These are phyloP conservation scores for Phoma sp. DNA, from an alignment of 2,329 filamentous ascomycete genomes.

Conservation along the genomic window DNA sequence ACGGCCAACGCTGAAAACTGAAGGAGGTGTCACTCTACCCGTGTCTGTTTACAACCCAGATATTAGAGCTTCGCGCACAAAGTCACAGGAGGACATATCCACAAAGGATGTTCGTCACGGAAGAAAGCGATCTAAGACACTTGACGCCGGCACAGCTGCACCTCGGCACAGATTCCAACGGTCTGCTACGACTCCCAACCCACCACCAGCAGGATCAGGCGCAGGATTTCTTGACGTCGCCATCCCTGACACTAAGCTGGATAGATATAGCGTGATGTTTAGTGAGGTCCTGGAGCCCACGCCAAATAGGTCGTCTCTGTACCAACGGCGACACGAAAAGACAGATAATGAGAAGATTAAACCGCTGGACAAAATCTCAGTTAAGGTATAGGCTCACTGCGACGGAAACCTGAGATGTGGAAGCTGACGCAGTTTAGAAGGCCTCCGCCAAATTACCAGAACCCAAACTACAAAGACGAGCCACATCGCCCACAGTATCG, in stretches of 20 bases:
- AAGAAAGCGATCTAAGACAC: slow-evolving; percentile 21
- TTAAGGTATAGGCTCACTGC: slow-evolving; percentile 36
- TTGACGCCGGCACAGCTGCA: slow-evolving; percentile 4
- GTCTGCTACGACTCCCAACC: slow-evolving; percentile 25
- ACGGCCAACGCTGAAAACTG: slow-evolving; percentile 13
- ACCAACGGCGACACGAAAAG: slow-evolving; percentile 45
- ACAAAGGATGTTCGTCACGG: slow-evolving; percentile 23
- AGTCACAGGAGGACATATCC: slow-evolving; percentile 26
- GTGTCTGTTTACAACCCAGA: slow-evolving; percentile 36
- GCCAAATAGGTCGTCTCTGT: slow-evolving; percentile 34
- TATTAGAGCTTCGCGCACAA: slow-evolving; percentile 38
- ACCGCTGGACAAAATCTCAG: slow-evolving; percentile 38
- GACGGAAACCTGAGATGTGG: not conserved
- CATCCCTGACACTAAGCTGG: slow-evolving; percentile 80
- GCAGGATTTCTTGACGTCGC: slow-evolving; percentile 68
- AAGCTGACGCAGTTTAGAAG: slow-evolving; percentile 23
- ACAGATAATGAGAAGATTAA: slow-evolving; percentile 44
- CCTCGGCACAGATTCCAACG: slow-evolving; percentile 19
- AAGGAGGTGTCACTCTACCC: slow-evolving; percentile 32
- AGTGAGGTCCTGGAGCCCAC: slow-evolving; percentile 67
- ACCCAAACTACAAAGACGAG: slow-evolving; percentile 33
- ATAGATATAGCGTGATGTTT: slow-evolving; percentile 96
- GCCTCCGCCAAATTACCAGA: slow-evolving; percentile 24
- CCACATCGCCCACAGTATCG: slow-evolving; percentile 40
- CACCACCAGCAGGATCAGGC: slow-evolving; percentile 10